Conservation (phyloP, 352 stramenopile genomes). For the Globisporangium emineosum region DNA sequence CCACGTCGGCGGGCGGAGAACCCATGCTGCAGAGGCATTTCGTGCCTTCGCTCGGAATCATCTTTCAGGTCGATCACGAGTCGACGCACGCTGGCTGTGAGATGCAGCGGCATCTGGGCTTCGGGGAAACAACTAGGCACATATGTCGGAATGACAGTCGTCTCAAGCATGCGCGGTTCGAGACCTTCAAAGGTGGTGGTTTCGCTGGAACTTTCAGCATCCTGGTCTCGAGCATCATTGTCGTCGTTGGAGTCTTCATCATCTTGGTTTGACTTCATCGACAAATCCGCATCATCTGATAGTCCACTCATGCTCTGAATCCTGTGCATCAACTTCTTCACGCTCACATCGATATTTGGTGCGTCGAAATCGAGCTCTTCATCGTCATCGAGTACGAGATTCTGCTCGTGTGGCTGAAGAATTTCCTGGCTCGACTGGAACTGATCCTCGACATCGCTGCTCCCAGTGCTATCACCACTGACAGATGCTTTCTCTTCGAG, state of each 20-base stretch:
- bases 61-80: slow-evolving; percentile 75
- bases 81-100: slow-evolving; percentile 71
- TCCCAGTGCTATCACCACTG: background rate
- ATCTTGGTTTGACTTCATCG: slow-evolving; percentile 18
- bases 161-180: slow-evolving; percentile 17
- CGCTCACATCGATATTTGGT: slow-evolving; percentile 15
- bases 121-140: slow-evolving; percentile 20
- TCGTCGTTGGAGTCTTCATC: slow-evolving; percentile 17
- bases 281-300: background rate
- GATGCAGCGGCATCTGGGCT: slow-evolving; percentile 56
- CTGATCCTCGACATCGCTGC: background rate
- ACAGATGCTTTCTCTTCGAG: slow-evolving; percentile 11
- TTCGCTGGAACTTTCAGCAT: background rate
- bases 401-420: background rate
- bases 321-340: slow-evolving; percentile 20
- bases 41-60: slow-evolving; percentile 44
- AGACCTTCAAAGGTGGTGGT: slow-evolving; percentile 5
- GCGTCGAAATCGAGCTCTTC: slow-evolving; percentile 20
- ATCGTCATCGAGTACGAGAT: background rate
- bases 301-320: slow-evolving; percentile 17
- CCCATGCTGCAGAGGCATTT: slow-evolving; percentile 14
- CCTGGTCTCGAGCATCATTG: slow-evolving; percentile 7
- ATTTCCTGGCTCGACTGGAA: background rate
- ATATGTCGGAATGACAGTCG: slow-evolving; percentile 8
- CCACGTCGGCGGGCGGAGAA: slow-evolving; percentile 37